phyloP scores from a whole-genome alignment of 2,329 filamentous ascomycete species.

The Penicillium hordei region DNA sequence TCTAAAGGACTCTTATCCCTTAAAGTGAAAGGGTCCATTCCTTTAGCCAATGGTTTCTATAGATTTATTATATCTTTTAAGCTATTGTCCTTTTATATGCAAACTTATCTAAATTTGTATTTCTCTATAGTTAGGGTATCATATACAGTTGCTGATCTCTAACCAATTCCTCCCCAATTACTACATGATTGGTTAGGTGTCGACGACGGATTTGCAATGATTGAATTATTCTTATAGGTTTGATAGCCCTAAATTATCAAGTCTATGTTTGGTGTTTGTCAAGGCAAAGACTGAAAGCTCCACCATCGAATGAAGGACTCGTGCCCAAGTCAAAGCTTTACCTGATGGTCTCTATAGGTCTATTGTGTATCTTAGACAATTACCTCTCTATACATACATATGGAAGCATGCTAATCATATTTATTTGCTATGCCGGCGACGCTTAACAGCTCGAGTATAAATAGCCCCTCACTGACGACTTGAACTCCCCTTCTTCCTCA shows the following conservation, averaged over 20 bases:
- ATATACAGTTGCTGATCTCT: neutral
- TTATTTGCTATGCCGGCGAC: neutral
- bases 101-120: neutral
- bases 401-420: neutral
- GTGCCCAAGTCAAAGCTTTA: no score
- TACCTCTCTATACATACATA: neutral
- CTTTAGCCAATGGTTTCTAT: neutral
- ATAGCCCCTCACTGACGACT: neutral
- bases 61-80: neutral
- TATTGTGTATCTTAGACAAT: neutral
- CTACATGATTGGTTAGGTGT: neutral
- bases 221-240: neutral
- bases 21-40: rapidly evolving
- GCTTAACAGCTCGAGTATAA: neutral
- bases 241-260: no score
- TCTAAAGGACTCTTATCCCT: neutral
- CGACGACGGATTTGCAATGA: neutral
- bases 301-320: neutral
- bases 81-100: neutral
- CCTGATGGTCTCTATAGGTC: neutral
- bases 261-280: neutral
- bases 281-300: neutral
- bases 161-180: neutral
- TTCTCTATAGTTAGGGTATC: neutral
- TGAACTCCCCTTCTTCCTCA: neutral